phyloP scores from a whole-genome alignment of 2,329 filamentous ascomycete species.

The Penicillium hordei region DNA sequence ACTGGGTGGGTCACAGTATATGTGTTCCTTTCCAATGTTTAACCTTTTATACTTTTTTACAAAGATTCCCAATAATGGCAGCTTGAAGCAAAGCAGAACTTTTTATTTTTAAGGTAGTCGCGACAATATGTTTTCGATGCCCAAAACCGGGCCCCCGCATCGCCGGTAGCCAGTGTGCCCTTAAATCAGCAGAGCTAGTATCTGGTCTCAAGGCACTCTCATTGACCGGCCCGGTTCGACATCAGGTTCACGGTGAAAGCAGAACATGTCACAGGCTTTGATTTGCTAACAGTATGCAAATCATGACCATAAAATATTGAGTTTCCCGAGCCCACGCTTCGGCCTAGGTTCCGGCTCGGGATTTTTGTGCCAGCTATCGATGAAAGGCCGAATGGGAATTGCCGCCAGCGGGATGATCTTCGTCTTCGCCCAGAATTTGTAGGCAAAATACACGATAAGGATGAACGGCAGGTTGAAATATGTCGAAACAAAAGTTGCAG shows the following conservation, averaged over 20 bases:
- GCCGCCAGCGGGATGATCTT: constrained; percentile 35
- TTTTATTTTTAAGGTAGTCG: neutral
- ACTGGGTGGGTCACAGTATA: neutral
- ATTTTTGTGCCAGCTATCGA: constrained; percentile 28
- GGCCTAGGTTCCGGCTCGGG: constrained; percentile 28
- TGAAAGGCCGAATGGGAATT: constrained; percentile 38
- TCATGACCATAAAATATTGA: constrained; percentile 33
- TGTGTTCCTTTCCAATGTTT: neutral
- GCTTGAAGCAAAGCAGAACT: neutral
- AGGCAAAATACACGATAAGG: constrained; percentile 50
- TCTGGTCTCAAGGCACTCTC: neutral
- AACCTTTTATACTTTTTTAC: neutral
- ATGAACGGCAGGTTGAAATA: constrained; percentile 64
- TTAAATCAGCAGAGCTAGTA: neutral
- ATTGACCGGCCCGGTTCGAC: neutral
- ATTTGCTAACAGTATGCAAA: neutral
- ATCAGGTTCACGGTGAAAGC: neutral
- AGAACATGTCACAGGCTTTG: neutral
- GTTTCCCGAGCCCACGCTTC: constrained; percentile 19
- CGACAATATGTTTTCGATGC: neutral
- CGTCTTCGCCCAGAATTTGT: constrained; percentile 37
- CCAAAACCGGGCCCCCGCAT: neutral
- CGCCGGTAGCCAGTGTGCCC: neutral
- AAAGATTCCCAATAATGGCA: neutral
- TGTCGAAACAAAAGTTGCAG: constrained; percentile 62